Base-by-base conservation (phyloP, 768 basidiomycete species). In the Collybia mongolica region DNA sequence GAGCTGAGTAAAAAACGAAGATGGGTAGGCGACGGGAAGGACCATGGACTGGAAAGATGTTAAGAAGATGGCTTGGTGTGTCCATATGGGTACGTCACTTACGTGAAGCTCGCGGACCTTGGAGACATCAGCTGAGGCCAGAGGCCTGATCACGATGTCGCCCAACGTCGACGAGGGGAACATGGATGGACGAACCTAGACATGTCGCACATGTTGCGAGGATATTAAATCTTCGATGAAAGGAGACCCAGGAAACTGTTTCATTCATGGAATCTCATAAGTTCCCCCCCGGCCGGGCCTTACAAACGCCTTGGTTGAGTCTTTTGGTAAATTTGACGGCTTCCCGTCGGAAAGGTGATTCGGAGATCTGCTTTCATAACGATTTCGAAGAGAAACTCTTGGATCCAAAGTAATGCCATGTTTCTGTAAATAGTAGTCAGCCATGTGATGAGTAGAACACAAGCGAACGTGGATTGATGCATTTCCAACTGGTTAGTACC, bases 1-100 rank as follows among this genome's bases (percentile, higher is more conserved):
- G 48, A 80, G 72, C 38, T 80, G 75, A 14, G 73, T 65, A 56
- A 76, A 77, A 57, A 76, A 78, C 3, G 73, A 68, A 18, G 59
- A 54, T 18, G 75, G 72, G 54, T 77, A 77, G 28, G 47, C 52
- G 41, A 76, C 54, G 14, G 75, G 75, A 5, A 77, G 60, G 9
- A 73, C 54, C n/a, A 56, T 56, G 9, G 68, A 59, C 73, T 76
- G 26, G 15, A 17, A 20, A 40, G 39, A 23, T 23, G 22, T 40
- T 39, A 19, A 40, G 32, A 43, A 48, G 32, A 23, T n/a, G 43
- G 3, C 14, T 9, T 6, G 4, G 11, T 9, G 32, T 32, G 14
- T 14, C 32, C 32, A 32, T 32, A 14, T 32, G 32, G 32, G 14
- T 9, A 32, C 14, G 32, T 32, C 32, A 69, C 73, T 36, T 55